Conservation (phyloP, 140 eudicot species). For the Ambrosia hybrid region DNA sequence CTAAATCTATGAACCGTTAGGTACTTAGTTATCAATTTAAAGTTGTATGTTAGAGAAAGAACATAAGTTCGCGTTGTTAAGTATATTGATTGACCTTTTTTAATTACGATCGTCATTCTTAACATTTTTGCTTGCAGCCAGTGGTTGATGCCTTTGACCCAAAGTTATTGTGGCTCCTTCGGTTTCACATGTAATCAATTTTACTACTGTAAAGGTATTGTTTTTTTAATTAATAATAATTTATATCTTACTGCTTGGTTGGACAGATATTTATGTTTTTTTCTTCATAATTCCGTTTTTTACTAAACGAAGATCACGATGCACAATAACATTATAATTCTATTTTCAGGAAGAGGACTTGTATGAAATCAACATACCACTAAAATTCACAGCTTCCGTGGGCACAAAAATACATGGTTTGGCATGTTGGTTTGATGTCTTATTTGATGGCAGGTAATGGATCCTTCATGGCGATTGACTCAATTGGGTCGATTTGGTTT, state of each 20-base stretch:
- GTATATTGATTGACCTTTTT: too few species aligned
- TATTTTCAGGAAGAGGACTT: constrained; percentile 81
- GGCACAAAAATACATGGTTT: constrained; percentile 90
- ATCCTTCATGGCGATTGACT: too few species aligned
- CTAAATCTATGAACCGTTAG: too few species aligned
- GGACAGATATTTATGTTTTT: too few species aligned
- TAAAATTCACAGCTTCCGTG: constrained; percentile 76
- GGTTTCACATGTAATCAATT: constrained; percentile 76
- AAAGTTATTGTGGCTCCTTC: constrained; percentile 90
- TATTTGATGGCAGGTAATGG: constrained; percentile 82
- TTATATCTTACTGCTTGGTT: too few species aligned
- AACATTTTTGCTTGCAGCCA: constrained; percentile 49
- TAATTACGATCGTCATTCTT: neutral
- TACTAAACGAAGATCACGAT: neutral
- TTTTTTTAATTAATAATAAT: neutral
- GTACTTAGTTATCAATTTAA: too few species aligned
- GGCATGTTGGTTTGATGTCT: constrained; percentile 98
- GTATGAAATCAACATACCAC: constrained; percentile 79
- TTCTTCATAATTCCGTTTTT: neutral
- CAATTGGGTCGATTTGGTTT: too few species aligned
- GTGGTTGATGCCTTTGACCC: constrained; percentile 99
- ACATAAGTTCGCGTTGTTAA: too few species aligned
- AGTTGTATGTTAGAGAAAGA: too few species aligned
- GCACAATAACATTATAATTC: neutral
- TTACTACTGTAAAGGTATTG: constrained; percentile 75